These are phyloP conservation scores for Botrytis porri DNA, from an alignment of 2,329 filamentous ascomycete species.

Conservation along the genomic window DNA sequence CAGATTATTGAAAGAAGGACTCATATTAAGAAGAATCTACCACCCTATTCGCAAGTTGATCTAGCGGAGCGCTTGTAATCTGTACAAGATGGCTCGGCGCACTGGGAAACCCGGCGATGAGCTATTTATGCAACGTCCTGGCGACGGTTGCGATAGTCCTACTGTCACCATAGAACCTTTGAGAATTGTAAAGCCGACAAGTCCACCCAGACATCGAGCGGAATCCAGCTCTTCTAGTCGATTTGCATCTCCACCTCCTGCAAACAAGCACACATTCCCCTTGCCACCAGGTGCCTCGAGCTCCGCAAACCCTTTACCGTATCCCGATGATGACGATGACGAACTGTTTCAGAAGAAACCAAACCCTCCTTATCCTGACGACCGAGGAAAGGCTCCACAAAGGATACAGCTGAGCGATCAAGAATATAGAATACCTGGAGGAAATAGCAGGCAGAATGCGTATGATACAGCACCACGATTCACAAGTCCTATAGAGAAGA, in stretches of 20 bases:
- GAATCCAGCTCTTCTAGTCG: conserved; percentile 37
- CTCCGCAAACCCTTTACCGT: conserved; percentile 65
- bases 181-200: conserved; percentile 78
- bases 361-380: conserved; percentile 38
- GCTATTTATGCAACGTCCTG: conserved; percentile 67
- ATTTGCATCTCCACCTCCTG: conserved; percentile 51
- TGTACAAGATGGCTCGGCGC: conserved; percentile 37
- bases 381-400: conserved; percentile 29
- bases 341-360: conserved; percentile 33
- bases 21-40: conserved; percentile 35
- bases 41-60: conserved; percentile 30
- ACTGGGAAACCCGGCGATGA: conserved; percentile 74
- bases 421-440: conserved; percentile 26
- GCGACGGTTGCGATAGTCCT: conserved; percentile 60
- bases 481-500: conserved; percentile 50
- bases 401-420: conserved; percentile 25
- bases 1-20: conserved; percentile 21
- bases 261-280: conserved; percentile 57
- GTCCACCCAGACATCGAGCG: conserved; percentile 49
- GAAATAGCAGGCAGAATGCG: conserved; percentile 28
- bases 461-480: conserved; percentile 38
- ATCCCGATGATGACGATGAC: conserved; percentile 66
- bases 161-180: conserved; percentile 68
- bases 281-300: conserved; percentile 67
- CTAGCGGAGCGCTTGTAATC: conserved; percentile 27